Base-by-base conservation (phyloP, 176 grass and related monocot species). In the Lolium multiflorum region DNA sequence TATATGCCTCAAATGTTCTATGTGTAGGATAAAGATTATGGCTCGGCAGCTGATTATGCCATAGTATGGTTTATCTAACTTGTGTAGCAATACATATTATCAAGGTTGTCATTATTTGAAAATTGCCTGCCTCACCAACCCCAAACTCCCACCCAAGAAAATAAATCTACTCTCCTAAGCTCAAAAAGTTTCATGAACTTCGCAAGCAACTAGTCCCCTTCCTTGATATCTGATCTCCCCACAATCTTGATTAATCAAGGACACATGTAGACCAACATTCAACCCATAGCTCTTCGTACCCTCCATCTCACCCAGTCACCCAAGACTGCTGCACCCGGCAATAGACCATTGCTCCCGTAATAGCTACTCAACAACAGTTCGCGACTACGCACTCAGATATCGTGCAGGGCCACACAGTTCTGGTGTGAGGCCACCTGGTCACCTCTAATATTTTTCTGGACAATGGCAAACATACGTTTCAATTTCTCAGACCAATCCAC, bases 401-500 rank as follows among this genome's bases (percentile, higher is more conserved):
- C 50, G 21, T 86, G 64, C 63, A 69, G 11, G 50, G 47, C 20
- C 4, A 16, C 47, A 70, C 35, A 39, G 7, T 15, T 22, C 66
- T 38, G 14, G 9, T 71, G 35, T 70, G 28, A 82, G 35, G 38
- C 44, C 65, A 82, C 66, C 11, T 71, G 66, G 22, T 71, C 65
- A 71, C 17, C 20, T 69, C 47, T 21, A 20, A 38, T 56, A 37
- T 71, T 56, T 31, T 71, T 56, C 48, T 82, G 69, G 49, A 54
- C 46, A 24, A 39, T 69, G 11, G 20, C 20, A 82, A 82, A 55
- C 28, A 41, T 56, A 56, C 39, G 50, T 41, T 24, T 15, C 13
- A 82, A 24, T 41, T 41, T 22, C 35, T 48, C 39, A 24, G 48
- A 82, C 49, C 48, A 82, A 82, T 55, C 48, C 63, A 69, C 3